Evolutionary conservation across 805 yeast species (phyloP).

Genomic region (Candida ulmi): DNA sequence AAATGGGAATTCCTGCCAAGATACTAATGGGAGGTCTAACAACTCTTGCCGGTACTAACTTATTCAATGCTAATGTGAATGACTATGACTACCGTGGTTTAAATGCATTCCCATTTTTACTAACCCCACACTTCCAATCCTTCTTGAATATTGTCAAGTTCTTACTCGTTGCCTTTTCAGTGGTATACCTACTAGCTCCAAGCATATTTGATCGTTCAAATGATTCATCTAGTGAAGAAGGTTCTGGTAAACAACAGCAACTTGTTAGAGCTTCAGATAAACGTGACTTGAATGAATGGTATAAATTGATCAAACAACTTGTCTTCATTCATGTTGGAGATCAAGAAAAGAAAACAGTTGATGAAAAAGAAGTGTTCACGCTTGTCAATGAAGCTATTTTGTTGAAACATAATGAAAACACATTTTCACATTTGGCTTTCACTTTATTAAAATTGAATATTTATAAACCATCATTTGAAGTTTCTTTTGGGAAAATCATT

Average conservation of each 20-base stretch:
- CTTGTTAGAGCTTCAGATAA: too few species aligned
- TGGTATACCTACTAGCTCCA: constrained; percentile 17
- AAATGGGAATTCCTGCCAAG: constrained; percentile 28
- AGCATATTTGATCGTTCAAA: constrained; percentile 4
- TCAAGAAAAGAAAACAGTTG: constrained; percentile 5
- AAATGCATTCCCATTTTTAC: constrained; percentile 34
- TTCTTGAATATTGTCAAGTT: constrained; percentile 23
- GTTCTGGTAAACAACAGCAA: too few species aligned
- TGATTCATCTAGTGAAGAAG: too few species aligned
- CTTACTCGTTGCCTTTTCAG: constrained; percentile 20
- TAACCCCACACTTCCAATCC: constrained; percentile 23
- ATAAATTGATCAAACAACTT: constrained; percentile 18
- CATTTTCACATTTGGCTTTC: constrained; percentile 9
- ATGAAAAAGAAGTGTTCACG: constrained; percentile 14
- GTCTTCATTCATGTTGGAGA: constrained; percentile 20
- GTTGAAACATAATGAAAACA: background rate
- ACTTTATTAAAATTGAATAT: constrained; percentile 15
- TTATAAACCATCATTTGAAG: constrained; percentile 17
- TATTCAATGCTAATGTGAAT: constrained; percentile 24
- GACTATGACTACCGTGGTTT: constrained; percentile 37
- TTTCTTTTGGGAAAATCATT: constrained; percentile 20
- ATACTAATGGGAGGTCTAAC: constrained; percentile 45
- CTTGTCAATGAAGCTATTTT: constrained; percentile 15
- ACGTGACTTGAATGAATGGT: constrained; percentile 13
- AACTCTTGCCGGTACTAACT: constrained; percentile 35